Conservation (phyloP, 1,284 basidiomycete species). For the Fomitopsis pinicola region DNA sequence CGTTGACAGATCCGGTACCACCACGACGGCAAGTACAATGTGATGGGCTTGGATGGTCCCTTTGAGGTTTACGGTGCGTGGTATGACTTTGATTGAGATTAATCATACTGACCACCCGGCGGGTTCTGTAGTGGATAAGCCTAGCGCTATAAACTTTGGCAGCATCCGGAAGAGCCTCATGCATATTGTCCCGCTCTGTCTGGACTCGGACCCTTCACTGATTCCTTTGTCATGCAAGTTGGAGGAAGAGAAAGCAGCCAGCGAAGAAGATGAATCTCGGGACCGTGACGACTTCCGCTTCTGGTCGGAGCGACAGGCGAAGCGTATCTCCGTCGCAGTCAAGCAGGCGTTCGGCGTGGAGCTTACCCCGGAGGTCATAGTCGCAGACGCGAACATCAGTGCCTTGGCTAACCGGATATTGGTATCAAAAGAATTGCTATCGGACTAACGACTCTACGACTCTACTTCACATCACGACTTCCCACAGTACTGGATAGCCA, state of each 20-base stretch:
- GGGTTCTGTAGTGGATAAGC: slow-evolving; percentile 55
- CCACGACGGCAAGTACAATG: slow-evolving; percentile 95
- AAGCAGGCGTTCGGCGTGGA: slow-evolving; percentile 85
- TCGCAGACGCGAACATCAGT: slow-evolving; percentile 90
- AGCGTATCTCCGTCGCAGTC: slow-evolving; percentile 77
- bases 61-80: slow-evolving; percentile 83
- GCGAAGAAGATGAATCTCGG: slow-evolving; percentile 35
- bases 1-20: slow-evolving; percentile 68
- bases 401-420: slow-evolving; percentile 81
- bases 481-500: no score
- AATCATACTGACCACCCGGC: neutral
- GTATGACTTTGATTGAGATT: neutral
- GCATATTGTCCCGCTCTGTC: slow-evolving; percentile 80
- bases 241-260: slow-evolving; percentile 3
- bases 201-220: slow-evolving; percentile 81
- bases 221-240: slow-evolving; percentile 71
- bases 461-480: slow-evolving; percentile 12
- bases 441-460: slow-evolving; percentile 10
- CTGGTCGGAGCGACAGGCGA: slow-evolving; percentile 88
- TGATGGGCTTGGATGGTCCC: slow-evolving; percentile 81
- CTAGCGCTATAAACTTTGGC: slow-evolving; percentile 54
- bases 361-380: slow-evolving; percentile 83
- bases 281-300: slow-evolving; percentile 94
- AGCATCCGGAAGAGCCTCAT: slow-evolving; percentile 65
- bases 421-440: slow-evolving; percentile 70